Evolutionary conservation across 208 protist genomes (phyloP), one percentile per base, ranked within the genome.

Genomic region (Balamuthia mandrillaris): DNA sequence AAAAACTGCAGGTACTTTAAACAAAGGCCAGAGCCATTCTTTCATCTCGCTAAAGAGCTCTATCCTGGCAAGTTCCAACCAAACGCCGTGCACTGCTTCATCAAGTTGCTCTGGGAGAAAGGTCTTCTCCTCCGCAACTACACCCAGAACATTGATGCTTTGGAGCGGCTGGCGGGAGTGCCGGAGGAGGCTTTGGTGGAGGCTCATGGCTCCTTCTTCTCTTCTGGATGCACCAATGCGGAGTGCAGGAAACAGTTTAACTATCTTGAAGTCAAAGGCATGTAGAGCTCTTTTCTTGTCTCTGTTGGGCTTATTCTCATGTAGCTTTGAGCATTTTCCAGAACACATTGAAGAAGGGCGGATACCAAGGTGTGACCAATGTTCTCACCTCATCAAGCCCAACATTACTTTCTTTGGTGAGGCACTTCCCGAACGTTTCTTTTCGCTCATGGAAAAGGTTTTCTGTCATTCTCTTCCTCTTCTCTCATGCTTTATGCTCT

Each of bases 131-230:
- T 98, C 96, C 61, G 90, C 9, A 85, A 88, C 60, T 90, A 90
- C 84, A 89, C 90, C 39, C 41, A 94, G 61, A 94, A 94, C 85
- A 94, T 94, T 45, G 91, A 94, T 65, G 87, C 77, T 3, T 47
- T 94, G 21, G 91, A 94, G 58, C 45, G 65, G 24, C 21, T 87
- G 27, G 90, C 91, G 14, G 65, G 65, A 33, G 51, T 92, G 5
- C 89, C 88, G 3, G 60, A 29, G 2, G 18, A 65, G 24, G 68
- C 68, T 27, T n/a, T 98, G 0, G 95, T 99, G 1, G 96, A 98
- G 85, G 96, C 96, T 4, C 97, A 99, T 88, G 97, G 97, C 4
- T 96, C 93, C 21, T 98, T 98, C 65, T 87, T 87, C 24, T 87
- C 88, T 0, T 92, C 94, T 1, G 86, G 89, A 12, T 98, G 97